Evolutionary conservation across 257 asterid species (phyloP).

Genomic region (Jacaranda copaia): DNA sequence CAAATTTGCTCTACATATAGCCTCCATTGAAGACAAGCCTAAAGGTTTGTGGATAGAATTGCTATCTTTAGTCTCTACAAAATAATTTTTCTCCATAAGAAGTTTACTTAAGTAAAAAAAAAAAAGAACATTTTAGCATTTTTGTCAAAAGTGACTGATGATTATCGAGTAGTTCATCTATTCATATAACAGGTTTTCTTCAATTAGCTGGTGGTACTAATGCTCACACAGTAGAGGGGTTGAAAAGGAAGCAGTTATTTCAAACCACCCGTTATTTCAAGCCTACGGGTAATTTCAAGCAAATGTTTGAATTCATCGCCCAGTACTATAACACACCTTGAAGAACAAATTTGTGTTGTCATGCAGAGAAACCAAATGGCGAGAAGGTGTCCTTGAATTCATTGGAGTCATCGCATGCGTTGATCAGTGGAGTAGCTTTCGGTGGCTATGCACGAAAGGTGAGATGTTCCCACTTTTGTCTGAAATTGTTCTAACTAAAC

Average conservation of each 20-base stretch:
- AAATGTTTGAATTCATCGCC: too few relatives aligned
- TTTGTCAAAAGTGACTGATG: background rate
- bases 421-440: slow-evolving; percentile 84
- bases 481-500: background rate
- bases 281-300: background rate
- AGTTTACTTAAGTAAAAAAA: too few relatives aligned
- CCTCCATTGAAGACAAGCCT: slow-evolving; percentile 61
- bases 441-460: slow-evolving; percentile 97
- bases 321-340: background rate
- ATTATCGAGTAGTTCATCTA: background rate
- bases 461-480: background rate
- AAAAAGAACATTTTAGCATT: background rate
- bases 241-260: slow-evolving; percentile 60
- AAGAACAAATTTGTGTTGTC: background rate
- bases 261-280: slow-evolving; percentile 75
- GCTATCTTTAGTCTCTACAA: background rate
- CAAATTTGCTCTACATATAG: slow-evolving; percentile 71
- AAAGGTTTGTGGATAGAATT: slow-evolving; percentile 49
- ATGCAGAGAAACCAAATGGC: slow-evolving; percentile 41
- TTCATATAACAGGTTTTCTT: slow-evolving; percentile 65
- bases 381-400: slow-evolving; percentile 31
- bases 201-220: slow-evolving; percentile 96
- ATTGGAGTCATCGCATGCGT: slow-evolving; percentile 50
- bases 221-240: slow-evolving; percentile 78
- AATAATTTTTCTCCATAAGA: background rate